Evolutionary conservation across 805 yeast genomes (phyloP), one percentile per base, ranked within the genome.

Genomic region (Candida gorgasii): DNA sequence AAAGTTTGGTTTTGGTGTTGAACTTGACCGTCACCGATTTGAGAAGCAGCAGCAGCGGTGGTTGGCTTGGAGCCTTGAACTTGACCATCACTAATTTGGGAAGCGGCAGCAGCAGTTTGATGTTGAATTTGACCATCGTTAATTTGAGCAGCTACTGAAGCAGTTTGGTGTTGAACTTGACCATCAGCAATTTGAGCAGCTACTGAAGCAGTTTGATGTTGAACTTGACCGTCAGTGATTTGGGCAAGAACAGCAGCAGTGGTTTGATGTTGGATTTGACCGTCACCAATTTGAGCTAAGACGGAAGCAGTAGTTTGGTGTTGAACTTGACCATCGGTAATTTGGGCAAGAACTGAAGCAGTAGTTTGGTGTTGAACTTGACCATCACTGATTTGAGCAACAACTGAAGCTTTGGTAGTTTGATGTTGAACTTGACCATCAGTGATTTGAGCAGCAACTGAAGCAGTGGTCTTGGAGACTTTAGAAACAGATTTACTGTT

Each of bases 351-450:
- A 19, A 55, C 61, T 28, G 56, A 40, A 27, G 55, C 49, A 51
- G 62, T 69, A 75, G 47, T 58, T 62, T 86, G 52, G 73, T 73
- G 45, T 80, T 79, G 65, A 79, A 84, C 48, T 80, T 67, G 40
- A 33, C 69, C 69, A 44, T 63, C 73, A 31, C 57, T 39, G 37
- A 49, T 49, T 34, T 46, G 45, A 20, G 39, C 42, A 11, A 36
- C 42, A 23, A 44, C 42, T 6, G 39, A 19, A n/a, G n/a, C n/a
- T n/a, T n/a, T n/a, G 11, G 49, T 36, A 17, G 44, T 39, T 33
- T 40, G 53, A 16, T 51, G 34, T 48, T 64, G 70, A 43, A 62
- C 52, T 50, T 66, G 72, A 31, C 72, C 73, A 39, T 66, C 67
- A 18, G 49, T 38, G 29, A 59, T 55, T 51, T 65, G 69, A 45